Evolutionary conservation across 371 early-diverging fungal species (phyloP).

Genomic region (Mycotypha africana): DNA sequence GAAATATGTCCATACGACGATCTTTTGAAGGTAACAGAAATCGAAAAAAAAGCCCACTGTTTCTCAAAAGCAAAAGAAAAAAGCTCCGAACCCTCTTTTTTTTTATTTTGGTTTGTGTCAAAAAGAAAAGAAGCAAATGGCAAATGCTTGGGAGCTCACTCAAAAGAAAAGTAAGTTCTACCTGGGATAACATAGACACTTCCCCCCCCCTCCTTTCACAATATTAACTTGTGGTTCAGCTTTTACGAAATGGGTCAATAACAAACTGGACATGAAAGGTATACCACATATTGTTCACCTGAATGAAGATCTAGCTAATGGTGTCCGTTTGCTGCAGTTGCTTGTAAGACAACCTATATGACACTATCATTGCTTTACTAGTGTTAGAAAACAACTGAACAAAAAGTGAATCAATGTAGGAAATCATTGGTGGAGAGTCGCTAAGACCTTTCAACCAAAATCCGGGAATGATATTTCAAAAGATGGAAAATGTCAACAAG

Average conservation of each 20-base stretch:
- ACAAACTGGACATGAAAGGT: constrained; percentile 65
- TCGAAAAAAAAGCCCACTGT: too few relatives aligned
- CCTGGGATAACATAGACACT: background rate
- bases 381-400: too few relatives aligned
- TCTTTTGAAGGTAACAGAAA: too few relatives aligned
- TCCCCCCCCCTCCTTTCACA: background rate
- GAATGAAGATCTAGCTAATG: constrained; percentile 72
- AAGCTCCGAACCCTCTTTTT: constrained; percentile 8
- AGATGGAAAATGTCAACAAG: constrained; percentile 94
- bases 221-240: constrained; percentile 31
- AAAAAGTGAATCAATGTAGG: constrained; percentile 48
- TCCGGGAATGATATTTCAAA: constrained; percentile 91
- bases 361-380: background rate
- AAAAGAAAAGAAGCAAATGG: constrained; percentile 48
- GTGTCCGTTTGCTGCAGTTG: constrained; percentile 81
- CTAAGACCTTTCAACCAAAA: constrained; percentile 78
- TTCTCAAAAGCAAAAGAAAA: background rate
- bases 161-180: constrained; percentile 78
- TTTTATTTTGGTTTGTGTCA: too few relatives aligned
- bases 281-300: constrained; percentile 62
- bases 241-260: constrained; percentile 94
- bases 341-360: constrained; percentile 52
- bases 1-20: too few relatives aligned
- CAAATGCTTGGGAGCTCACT: constrained; percentile 78
- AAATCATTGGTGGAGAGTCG: constrained; percentile 77